A percentile compares a stretch with the other conserved stretches of the same genome.
Evolutionary conservation across 805 yeast species (phyloP).

Genomic region (Cyberlindnera meyerae): DNA sequence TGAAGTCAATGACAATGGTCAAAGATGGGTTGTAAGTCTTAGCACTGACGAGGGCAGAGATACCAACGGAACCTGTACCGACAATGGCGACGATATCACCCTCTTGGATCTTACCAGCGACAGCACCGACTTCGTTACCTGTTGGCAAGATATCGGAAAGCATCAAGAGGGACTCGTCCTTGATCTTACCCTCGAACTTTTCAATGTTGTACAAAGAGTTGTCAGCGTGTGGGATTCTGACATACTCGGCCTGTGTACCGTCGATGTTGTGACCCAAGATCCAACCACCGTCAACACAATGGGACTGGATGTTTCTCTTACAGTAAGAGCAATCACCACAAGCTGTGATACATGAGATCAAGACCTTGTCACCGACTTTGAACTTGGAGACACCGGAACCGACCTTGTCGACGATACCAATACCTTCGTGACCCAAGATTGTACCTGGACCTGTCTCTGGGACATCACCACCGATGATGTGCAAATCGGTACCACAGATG

Average conservation of each 20-base stretch:
- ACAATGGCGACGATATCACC: constrained; percentile 61
- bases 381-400: constrained; percentile 46
- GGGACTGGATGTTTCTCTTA: constrained; percentile 51
- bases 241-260: constrained; percentile 64
- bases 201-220: constrained; percentile 30
- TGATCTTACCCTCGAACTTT: constrained; percentile 30
- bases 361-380: constrained; percentile 52
- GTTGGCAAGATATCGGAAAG: constrained; percentile 63
- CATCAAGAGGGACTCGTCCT: constrained; percentile 52
- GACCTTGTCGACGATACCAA: constrained; percentile 46
- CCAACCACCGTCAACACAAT: constrained; percentile 55
- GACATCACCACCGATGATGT: constrained; percentile 56
- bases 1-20: constrained; percentile 54
- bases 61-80: constrained; percentile 66
- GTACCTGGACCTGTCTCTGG: constrained; percentile 44
- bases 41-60: constrained; percentile 55
- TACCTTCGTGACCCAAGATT: constrained; percentile 60
- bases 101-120: constrained; percentile 45
- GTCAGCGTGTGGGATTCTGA: constrained; percentile 49
- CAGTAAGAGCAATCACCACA: constrained; percentile 58
- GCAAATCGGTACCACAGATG: constrained; percentile 62
- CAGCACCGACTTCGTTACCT: constrained; percentile 62
- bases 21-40: constrained; percentile 49
- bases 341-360: constrained; percentile 62
- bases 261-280: constrained; percentile 52